phyloP scores from a whole-genome alignment of 2,329 filamentous ascomycete genomes.

The Thelonectria discophora region DNA sequence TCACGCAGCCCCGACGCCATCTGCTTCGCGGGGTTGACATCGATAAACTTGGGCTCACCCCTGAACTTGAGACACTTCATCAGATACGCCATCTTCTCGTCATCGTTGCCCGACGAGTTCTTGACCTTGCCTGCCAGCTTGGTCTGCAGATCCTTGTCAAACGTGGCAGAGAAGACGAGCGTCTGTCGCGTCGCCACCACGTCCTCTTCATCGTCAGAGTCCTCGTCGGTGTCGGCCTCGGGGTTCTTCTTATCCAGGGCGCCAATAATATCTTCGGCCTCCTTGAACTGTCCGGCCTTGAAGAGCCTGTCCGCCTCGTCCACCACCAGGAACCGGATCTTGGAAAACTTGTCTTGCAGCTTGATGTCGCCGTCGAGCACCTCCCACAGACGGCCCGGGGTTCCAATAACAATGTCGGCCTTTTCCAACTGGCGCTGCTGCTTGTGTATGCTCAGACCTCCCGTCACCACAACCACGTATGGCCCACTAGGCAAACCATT shows the following conservation, averaged over 20 bases:
- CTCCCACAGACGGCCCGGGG: conserved; percentile 94
- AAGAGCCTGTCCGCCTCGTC: conserved; percentile 94
- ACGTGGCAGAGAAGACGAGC: conserved; percentile 95
- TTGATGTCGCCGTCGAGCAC: conserved; percentile 80
- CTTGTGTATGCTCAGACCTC: conserved; percentile 93
- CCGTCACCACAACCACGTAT: conserved; percentile 88
- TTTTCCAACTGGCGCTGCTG: conserved; percentile 85
- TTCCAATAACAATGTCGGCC: conserved; percentile 93
- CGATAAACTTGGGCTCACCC: conserved; percentile 87
- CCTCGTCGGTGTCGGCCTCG: conserved; percentile 60
- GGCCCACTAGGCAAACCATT: conserved; percentile 66
- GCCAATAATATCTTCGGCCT: conserved; percentile 86
- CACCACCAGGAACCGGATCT: conserved; percentile 83
- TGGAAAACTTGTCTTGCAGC: conserved; percentile 74
- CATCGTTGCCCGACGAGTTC: conserved; percentile 64
- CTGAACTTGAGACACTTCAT: conserved; percentile 89
- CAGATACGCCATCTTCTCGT: conserved; percentile 91
- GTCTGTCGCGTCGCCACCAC: conserved; percentile 74
- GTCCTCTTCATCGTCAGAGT: conserved; percentile 60
- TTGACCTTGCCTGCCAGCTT: conserved; percentile 69
- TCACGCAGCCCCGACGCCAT: conserved; percentile 90
- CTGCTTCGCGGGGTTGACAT: conserved; percentile 87
- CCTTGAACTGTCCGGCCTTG: conserved; percentile 94
- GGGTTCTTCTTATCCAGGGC: conserved; percentile 79
- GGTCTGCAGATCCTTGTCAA: conserved; percentile 89